Percentiles rank a stretch among this genome's conserved stretches.
Evolutionary conservation across 352 stramenopile species (phyloP).

Genomic region (Phytophthora niederhauseri): DNA sequence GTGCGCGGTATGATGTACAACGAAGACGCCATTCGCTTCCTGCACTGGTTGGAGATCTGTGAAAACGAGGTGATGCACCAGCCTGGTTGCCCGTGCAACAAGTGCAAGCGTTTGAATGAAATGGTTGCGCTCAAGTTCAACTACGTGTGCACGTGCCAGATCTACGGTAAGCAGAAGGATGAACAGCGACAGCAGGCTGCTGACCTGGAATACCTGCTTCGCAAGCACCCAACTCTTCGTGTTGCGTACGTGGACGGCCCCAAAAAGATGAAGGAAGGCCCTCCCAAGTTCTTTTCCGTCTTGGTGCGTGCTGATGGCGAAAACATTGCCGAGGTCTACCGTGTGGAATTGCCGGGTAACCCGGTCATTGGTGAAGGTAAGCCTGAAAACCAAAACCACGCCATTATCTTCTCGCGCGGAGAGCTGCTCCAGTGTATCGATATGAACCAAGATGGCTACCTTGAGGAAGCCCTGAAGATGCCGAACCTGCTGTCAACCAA

Average conservation of each 20-base stretch:
- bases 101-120: conserved; percentile 80
- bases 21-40: conserved; percentile 84
- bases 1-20: conserved; percentile 92
- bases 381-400: conserved; percentile 91
- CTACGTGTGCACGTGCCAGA: conserved; percentile 90
- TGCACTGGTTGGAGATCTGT: conserved; percentile 90
- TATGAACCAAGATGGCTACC: conserved; percentile 91
- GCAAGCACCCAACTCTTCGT: conserved; percentile 79
- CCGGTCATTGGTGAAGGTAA: conserved; percentile 91
- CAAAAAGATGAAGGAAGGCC: conserved; percentile 89
- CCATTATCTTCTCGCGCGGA: conserved; percentile 87
- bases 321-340: conserved; percentile 84
- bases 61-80: conserved; percentile 91
- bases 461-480: conserved; percentile 88
- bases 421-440: conserved; percentile 91
- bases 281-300: conserved; percentile 86
- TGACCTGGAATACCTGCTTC: conserved; percentile 79
- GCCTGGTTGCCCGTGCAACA: conserved; percentile 78
- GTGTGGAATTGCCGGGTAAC: conserved; percentile 82
- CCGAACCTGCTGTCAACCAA: conserved; percentile 88
- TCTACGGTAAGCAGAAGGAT: conserved; percentile 89
- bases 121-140: conserved; percentile 92
- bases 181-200: conserved; percentile 81
- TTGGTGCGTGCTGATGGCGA: conserved; percentile 75
- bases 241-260: conserved; percentile 86